Evolutionary conservation across 108 stramenopile species (phyloP).

Genomic region (Mediolabrus comicus): DNA sequence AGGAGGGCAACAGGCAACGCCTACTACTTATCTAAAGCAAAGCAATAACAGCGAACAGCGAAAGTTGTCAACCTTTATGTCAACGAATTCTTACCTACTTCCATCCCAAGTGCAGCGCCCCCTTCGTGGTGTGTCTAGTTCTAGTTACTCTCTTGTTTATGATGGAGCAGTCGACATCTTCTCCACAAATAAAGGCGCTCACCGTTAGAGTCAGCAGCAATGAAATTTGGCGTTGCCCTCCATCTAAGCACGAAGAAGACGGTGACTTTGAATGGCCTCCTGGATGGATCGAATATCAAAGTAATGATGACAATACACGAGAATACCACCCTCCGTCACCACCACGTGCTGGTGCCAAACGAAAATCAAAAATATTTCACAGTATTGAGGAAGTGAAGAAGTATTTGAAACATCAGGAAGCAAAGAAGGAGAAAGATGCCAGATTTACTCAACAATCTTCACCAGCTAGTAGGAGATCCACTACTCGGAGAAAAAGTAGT

Average conservation of each 20-base stretch:
- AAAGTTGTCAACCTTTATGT: no score
- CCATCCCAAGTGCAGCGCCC: no score
- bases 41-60: no score
- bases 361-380: background rate
- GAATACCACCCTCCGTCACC: constrained; percentile 6
- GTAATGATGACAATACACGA: background rate
- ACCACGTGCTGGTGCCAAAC: background rate
- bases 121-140: no score
- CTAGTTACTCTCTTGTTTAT: no score
- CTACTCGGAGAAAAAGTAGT: background rate
- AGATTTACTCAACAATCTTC: background rate
- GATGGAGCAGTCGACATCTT: no score
- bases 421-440: background rate
- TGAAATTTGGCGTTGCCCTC: constrained; percentile 3
- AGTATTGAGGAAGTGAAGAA: constrained; percentile 2
- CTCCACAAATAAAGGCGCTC: background rate
- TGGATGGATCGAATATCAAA: constrained; percentile 4
- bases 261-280: constrained; percentile 7
- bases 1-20: no score
- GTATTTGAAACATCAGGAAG: background rate
- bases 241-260: background rate
- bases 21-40: no score
- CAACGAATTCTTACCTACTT: no score
- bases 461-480: background rate
- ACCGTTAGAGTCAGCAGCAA: background rate